A percentile compares a stretch with the other conserved stretches of the same genome.
Conservation (phyloP, 345 rosid genomes). For the Eucalyptus sp. region DNA sequence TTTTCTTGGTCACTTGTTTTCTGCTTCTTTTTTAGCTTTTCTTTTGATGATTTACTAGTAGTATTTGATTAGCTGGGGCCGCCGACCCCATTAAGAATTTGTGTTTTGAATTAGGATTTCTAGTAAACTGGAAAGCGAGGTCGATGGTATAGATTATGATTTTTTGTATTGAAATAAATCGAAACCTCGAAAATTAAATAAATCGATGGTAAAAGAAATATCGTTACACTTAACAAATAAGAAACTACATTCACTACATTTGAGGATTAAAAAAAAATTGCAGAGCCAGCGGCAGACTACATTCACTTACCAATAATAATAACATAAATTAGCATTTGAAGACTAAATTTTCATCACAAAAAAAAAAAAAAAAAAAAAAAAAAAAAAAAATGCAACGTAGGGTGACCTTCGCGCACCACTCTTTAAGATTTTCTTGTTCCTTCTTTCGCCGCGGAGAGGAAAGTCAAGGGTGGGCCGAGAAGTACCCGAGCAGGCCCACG, state of each 20-base stretch:
- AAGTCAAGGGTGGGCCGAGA: constrained; percentile 51
- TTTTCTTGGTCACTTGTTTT: not conserved
- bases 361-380: not conserved
- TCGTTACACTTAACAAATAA: not conserved
- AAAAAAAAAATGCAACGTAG: not conserved
- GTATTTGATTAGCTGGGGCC: accelerated
- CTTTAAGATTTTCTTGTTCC: not conserved
- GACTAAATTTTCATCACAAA: not conserved
- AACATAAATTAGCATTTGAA: not conserved
- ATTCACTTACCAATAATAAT: not conserved
- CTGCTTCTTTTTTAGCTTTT: not conserved
- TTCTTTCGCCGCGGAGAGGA: not conserved
- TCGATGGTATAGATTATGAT: not conserved
- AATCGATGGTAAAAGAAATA: not conserved
- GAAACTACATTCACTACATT: not conserved
- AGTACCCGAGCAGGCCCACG: constrained; percentile 73
- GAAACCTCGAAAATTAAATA: not conserved
- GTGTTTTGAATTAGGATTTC: not conserved
- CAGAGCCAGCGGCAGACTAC: not conserved
- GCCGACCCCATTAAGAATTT: not conserved
- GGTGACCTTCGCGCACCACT: constrained; percentile 66
- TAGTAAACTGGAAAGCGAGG: not conserved
- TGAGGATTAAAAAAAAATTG: not conserved
- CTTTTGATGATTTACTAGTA: not conserved
- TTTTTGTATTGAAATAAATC: not conserved